Conservation (phyloP, 352 stramenopile species). For the Globisporangium irregulare region DNA sequence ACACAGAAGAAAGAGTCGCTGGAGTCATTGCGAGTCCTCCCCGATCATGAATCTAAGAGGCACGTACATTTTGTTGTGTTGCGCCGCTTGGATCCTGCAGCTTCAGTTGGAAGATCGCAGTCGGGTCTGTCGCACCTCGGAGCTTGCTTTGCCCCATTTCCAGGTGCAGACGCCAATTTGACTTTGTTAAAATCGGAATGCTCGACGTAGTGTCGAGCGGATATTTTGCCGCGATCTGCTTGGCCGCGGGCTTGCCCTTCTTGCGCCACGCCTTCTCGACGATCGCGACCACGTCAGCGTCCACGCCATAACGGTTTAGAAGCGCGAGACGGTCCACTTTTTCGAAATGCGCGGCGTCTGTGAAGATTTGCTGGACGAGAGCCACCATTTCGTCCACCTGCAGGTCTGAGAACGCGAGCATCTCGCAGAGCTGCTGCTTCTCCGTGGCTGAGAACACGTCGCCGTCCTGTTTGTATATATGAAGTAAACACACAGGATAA, state of each 20-base stretch:
- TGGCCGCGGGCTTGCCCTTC: slow-evolving; percentile 26
- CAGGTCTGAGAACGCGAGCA: slow-evolving; percentile 33
- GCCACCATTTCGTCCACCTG: slow-evolving; percentile 44
- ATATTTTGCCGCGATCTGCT: slow-evolving; percentile 14
- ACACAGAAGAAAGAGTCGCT: neutral
- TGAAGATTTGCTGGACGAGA: slow-evolving; percentile 30
- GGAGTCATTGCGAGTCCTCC: neutral
- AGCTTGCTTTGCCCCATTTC: slow-evolving; percentile 45
- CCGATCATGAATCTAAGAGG: neutral
- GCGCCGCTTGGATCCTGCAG: slow-evolving; percentile 18
- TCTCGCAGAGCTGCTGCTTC: slow-evolving; percentile 39
- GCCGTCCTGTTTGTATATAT: slow-evolving; percentile 4
- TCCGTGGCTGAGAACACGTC: slow-evolving; percentile 47
- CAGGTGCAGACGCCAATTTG: slow-evolving; percentile 53
- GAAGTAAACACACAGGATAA: neutral
- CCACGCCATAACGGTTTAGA: slow-evolving; percentile 16
- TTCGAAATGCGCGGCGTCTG: slow-evolving; percentile 42
- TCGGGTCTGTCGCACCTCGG: slow-evolving; percentile 37
- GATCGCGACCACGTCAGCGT: slow-evolving; percentile 23
- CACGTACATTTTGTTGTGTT: neutral
- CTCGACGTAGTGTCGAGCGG: slow-evolving; percentile 7
- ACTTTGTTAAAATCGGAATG: slow-evolving; percentile 26
- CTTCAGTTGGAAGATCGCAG: slow-evolving; percentile 54
- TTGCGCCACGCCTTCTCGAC: slow-evolving; percentile 65
- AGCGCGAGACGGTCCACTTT: slow-evolving; percentile 33